Conservation (phyloP, 345 rosid species). For the Boechera stricta region DNA sequence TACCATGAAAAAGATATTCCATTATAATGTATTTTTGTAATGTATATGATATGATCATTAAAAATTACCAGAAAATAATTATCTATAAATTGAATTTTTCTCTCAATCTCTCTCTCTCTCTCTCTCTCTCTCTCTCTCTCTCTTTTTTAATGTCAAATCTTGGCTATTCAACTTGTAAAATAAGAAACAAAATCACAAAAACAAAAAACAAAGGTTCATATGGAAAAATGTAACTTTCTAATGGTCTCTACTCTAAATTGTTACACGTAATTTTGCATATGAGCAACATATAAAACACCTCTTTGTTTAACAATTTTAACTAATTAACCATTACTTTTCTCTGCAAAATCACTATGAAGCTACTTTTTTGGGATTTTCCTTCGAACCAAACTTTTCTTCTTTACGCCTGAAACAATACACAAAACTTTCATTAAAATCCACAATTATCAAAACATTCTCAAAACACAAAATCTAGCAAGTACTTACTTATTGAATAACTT, state of each 20-base stretch:
- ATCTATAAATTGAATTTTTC: background rate
- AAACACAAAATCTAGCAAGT: background rate
- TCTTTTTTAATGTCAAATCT: background rate
- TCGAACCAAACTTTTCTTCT: constrained; percentile 24
- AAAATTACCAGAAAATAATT: no score
- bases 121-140: no score
- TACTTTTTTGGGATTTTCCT: constrained; percentile 19
- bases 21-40: background rate
- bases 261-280: background rate
- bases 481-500: constrained; percentile 40
- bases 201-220: background rate
- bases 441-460: constrained; percentile 1
- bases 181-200: background rate
- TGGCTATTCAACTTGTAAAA: background rate
- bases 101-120: no score
- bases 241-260: background rate
- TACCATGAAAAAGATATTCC: background rate
- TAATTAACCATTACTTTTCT: no score
- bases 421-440: constrained; percentile 24
- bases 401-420: constrained; percentile 22
- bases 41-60: background rate
- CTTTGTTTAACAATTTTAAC: no score
- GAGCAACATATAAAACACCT: background rate
- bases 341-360: background rate
- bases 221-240: background rate